Conservation (phyloP, 257 asterid genomes). For the Catharanthus roseus region DNA sequence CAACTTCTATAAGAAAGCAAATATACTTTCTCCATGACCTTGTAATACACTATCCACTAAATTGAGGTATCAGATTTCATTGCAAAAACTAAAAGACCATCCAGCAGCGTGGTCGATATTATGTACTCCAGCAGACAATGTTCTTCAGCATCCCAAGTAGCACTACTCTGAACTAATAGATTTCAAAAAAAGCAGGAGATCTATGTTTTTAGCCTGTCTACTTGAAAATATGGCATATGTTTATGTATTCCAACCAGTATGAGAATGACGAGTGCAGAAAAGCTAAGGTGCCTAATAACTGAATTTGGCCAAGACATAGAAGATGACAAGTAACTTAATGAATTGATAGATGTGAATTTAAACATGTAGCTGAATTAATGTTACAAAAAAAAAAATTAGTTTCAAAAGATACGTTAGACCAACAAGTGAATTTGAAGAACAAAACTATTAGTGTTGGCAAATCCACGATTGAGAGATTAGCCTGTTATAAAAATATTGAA, state of each 20-base stretch:
- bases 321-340: neutral
- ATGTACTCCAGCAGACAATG: neutral
- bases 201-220: neutral
- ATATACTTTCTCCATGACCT: neutral
- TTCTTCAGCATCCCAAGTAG: neutral
- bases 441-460: neutral
- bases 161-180: neutral
- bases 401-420: neutral
- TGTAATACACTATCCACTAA: neutral
- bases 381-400: neutral
- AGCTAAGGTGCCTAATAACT: neutral
- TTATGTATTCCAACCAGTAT: neutral
- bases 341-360: neutral
- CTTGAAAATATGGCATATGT: neutral
- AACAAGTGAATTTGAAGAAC: neutral
- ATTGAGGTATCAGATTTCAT: neutral
- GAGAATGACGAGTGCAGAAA: neutral
- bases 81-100: neutral
- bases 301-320: neutral
- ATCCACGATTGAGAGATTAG: neutral
- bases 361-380: too few relatives aligned
- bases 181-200: neutral
- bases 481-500: neutral
- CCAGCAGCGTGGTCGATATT: neutral
- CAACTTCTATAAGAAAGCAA: neutral